Percentiles rank a stretch among this genome's conserved stretches.
phyloP scores from a whole-genome alignment of 371 early-diverging fungal genomes.

The Circinella minor region DNA sequence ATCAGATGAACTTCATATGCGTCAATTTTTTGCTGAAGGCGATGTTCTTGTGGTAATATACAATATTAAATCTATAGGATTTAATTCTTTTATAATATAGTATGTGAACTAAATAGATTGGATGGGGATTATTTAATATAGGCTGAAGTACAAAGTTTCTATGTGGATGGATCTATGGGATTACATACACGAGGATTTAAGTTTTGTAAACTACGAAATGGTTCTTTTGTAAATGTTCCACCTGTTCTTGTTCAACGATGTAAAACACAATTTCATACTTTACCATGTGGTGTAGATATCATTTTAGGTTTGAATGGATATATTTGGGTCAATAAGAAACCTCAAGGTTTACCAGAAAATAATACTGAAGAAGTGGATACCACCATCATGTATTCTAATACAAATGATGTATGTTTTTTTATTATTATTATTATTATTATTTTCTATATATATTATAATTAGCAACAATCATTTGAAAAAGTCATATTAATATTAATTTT shows the following conservation, averaged over 20 bases:
- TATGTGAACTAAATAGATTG: no score
- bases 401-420: conserved; percentile 70
- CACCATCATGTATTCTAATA: conserved; percentile 77
- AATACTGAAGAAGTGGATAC: conserved; percentile 65
- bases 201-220: conserved; percentile 96
- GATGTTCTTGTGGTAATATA: conserved; percentile 87
- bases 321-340: conserved; percentile 91
- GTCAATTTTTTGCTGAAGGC: conserved; percentile 93
- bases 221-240: conserved; percentile 85
- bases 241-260: conserved; percentile 88
- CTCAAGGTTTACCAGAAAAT: conserved; percentile 44
- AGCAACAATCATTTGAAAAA: neutral
- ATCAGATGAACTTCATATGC: conserved; percentile 98
- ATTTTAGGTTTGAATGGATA: conserved; percentile 98
- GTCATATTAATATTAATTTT: neutral
- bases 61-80: neutral
- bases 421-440: no score
- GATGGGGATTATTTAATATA: conserved; percentile 13
- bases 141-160: conserved; percentile 97
- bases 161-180: conserved; percentile 86
- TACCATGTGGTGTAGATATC: conserved; percentile 89
- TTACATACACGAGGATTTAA: conserved; percentile 96
- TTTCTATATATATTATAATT: no score
- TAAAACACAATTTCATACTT: conserved; percentile 89
- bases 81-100: neutral